A percentile compares a stretch with the other conserved stretches of the same genome.
Evolutionary conservation across 495 filamentous ascomycete genomes (phyloP).

Genomic region (Penicilliopsis zonata): DNA sequence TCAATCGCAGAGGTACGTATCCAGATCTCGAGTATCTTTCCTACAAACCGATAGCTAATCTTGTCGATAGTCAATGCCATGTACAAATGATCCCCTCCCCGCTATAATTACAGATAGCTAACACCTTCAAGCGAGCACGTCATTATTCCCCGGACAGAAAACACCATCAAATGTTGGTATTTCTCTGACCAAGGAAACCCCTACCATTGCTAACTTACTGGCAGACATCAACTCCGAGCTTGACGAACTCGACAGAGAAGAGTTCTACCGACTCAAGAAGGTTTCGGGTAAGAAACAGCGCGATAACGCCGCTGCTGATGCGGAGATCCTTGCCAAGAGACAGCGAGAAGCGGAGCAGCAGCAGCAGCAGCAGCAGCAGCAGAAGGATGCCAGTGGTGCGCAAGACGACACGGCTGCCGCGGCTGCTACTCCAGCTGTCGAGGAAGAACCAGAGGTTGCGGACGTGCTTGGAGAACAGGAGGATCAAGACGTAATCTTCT

Average conservation of each 20-base stretch:
- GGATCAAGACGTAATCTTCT: conserved; percentile 95
- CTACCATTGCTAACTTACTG: conserved; percentile 10
- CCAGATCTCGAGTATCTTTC: neutral
- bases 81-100: conserved; percentile 37
- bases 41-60: neutral
- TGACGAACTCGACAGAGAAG: conserved; percentile 94
- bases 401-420: no score
- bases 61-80: conserved; percentile 73
- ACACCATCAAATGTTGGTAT: conserved; percentile 88
- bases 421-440: conserved; percentile 19
- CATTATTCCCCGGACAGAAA: conserved; percentile 95
- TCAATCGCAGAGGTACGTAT: conserved; percentile 76
- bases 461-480: conserved; percentile 78
- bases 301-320: conserved; percentile 62
- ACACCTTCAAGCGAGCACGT: conserved; percentile 60
- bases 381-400: no score
- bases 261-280: conserved; percentile 98
- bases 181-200: no score
- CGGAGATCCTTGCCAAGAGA: conserved; percentile 53
- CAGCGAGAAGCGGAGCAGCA: conserved; percentile 33
- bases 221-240: conserved; percentile 96
- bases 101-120: neutral
- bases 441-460: conserved; percentile 31
- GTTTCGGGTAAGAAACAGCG: conserved; percentile 91
- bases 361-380: conserved; percentile 22